Percentiles rank a stretch among this genome's conserved stretches.
Conservation (phyloP, 176 grass and related monocot species). For the sorghum (Sorghum bicolor) region Sorghum_bicolor_NCBIv3 NC_012873.2:66679001-66679500, state of each 20-base stretch:
- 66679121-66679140: background rate
- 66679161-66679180: background rate
- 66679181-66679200: background rate
- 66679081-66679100: background rate
- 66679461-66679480: background rate
- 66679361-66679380: background rate
- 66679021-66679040: background rate
- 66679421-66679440: background rate
- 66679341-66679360: background rate
- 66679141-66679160: no score
- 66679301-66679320: background rate
- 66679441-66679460: background rate
- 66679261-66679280: background rate
- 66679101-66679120: background rate
- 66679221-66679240: background rate
- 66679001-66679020: background rate
- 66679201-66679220: background rate
- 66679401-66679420: background rate
- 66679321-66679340: background rate
- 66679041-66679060: background rate
- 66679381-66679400: background rate
- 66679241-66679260: background rate
- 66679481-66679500: background rate
- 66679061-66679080: background rate
- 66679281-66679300: background rate